Base-by-base conservation (phyloP, 208 protist species). In the Leishmania lainsoni region DNA sequence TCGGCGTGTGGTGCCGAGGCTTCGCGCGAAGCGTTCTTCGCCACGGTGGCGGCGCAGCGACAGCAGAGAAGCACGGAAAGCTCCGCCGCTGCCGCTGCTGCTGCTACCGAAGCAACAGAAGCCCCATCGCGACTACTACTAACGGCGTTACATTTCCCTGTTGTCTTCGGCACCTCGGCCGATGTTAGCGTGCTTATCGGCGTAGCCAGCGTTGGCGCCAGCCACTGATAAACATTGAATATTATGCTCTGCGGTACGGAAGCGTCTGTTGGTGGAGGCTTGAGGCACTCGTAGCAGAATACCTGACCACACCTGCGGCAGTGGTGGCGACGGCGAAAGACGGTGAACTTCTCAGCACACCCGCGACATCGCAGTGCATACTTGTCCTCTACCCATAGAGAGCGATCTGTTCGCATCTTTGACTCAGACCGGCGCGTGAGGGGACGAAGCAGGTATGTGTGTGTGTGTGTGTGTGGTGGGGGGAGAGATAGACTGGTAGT, bases 271-370 rank as follows among this genome's bases (percentile, higher is more conserved):
- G 49, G 51, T 3, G 76, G 75, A 29, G 78, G 75, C 80, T 89
- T 61, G 12, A 97, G 86, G 65, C 94, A 97, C 56, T 89, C 71
- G 58, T 85, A 77, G 76, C 94, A 97, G 75, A 96, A 97, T 3
- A 97, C 85, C 76, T 96, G 92, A 4, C 94, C 94, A 69, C 94
- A 97, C 59, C 90, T 81, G 1, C 94, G 85, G 79, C 94, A 97
- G 79, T 97, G 94, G 78, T 97, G 94, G 10, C 89, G 88, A 20
- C 94, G 89, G 10, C 90, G 83, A 29, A 95, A 71, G n/a, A 93
- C 69, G 1, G 84, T 89, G 76, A 97, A 97, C 75, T 80, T 83
- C 45, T 86, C 81, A 12, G 87, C 74, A 75, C 94, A 97, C 1
- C 79, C 81, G 26, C 90, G 75, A 74, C 94, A 97, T 20, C 89